Evolutionary conservation across 805 yeast species (phyloP), one percentile per base, ranked within the genome.

Genomic region (Suhomyces canberraensis): DNA sequence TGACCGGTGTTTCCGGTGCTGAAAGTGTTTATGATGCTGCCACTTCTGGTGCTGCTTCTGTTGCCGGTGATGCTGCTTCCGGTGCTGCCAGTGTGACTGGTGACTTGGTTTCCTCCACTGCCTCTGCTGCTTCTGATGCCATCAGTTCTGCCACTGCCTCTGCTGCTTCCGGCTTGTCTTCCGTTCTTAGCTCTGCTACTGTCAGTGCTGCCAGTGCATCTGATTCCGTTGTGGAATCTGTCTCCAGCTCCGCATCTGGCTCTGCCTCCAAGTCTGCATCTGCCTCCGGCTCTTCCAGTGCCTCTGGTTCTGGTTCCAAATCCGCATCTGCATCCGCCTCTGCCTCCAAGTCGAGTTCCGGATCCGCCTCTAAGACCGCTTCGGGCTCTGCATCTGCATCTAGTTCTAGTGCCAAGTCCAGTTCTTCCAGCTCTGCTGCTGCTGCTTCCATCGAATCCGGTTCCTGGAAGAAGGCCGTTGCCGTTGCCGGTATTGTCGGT

Each of bases 391-490:
- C 46, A 20, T 35, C 51, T 15, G 19, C 39, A 16, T 25, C 47
- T 15, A 17, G 16, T 11, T 22, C 40, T 16, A 35, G 47, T 16
- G 15, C 46, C 3, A 21, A 46, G 11, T 32, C 41, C 8, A 36
- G 50, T n/a, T 38, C 51, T 22, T 36, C 54, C 8, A 34, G 50
- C 9, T 29, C 45, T 9, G 36, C 50, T 21, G 39, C 39, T 28
- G 50, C 55, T 22, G 44, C 47, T 17, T 37, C 35, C 36, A 24
- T 47, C 27, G 60, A 54, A 8, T 27, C 51, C 25, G 52, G 59
- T 14, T 44, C 56, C 27, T 64, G 68, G 71, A 65, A 66, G 52
- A 62, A 52, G 51, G 56, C 66, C 28, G 58, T 52, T 37, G 61
- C 58, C 19, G 54, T 66, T 29, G 65, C 62, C 31, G 65, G 61